Percentiles rank a stretch among this genome's conserved stretches.
These are phyloP conservation scores for Paspalum vaginatum DNA, from an alignment of 176 grass and related monocot species.

Conservation along the genomic window DNA sequence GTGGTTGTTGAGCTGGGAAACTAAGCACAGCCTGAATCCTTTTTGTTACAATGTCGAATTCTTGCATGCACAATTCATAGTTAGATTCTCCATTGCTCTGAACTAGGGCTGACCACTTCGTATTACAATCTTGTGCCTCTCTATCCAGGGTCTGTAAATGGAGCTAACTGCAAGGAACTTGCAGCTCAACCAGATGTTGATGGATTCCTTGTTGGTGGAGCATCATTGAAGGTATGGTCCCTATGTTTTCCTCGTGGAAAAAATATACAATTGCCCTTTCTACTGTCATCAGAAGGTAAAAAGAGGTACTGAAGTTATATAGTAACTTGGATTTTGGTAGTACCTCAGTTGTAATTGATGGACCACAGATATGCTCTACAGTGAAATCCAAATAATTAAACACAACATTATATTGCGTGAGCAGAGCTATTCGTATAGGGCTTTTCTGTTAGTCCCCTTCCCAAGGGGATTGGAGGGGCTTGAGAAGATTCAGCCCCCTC, in stretches of 20 bases:
- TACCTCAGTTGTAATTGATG: background rate
- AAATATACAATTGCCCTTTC: background rate
- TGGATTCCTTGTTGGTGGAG: conserved; percentile 83
- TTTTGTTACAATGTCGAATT: background rate
- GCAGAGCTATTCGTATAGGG: background rate
- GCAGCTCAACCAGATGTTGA: conserved; percentile 66
- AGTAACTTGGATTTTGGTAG: too few species aligned
- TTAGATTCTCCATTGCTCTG: background rate
- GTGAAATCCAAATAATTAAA: background rate
- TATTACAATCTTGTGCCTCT: background rate
- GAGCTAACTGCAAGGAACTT: conserved; percentile 69
- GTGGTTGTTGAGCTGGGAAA: background rate
- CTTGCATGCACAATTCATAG: background rate
- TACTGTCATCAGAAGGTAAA: background rate
- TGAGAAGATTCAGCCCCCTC: too few species aligned
- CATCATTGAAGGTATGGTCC: conserved; percentile 74
- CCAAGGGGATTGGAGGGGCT: too few species aligned
- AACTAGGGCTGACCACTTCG: background rate
- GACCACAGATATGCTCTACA: too few species aligned
- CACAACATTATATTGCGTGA: background rate
- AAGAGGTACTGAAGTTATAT: background rate
- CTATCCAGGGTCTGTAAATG: conserved; percentile 79
- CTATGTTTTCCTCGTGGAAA: background rate
- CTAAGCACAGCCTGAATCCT: background rate
- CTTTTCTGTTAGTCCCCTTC: too few species aligned